Evolutionary conservation across 257 asterid species (phyloP), one percentile per base, ranked within the genome.

Genomic region (Solanum ossicruentum): DNA sequence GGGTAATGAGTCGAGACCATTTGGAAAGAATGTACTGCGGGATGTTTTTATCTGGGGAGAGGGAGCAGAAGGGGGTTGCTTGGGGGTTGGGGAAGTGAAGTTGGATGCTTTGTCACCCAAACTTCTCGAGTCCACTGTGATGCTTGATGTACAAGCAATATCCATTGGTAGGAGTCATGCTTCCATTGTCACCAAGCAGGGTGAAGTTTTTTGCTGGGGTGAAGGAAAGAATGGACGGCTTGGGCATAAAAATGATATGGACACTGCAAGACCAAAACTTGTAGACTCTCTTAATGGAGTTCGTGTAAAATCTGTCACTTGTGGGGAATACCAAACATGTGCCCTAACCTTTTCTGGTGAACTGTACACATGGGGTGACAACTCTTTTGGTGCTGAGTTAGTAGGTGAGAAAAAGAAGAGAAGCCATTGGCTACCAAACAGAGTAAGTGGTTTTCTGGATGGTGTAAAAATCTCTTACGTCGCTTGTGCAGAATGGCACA

Each of bases 401-500:
- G 67, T 57, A 41, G 86, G 87, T 80, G 77, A 56, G 12, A 84
- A 70, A 55, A 73, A 49, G 61, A 85, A 80, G 56, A 81, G 85
- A 88, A 84, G 90, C 84, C 85, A 83, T 83, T 89, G 92, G 93
- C 88, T 89, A 67, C 93, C 93, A 1, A 87, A 81, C 52, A 88
- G 83, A 82, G 72, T 89, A 60, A 87, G 87, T 66, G 88, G 91
- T 56, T 77, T 77, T 23, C 71, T 87, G 45, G 91, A 84, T 39
- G 87, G 93, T 72, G 87, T 91, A 61, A 71, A 78, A 18, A 78
- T 91, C 51, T 86, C 83, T 55, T 66, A 69, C 56, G 90, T 91
- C 43, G 90, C 92, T 57, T 91, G 93, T 85, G 93, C 92, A 15
- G 92, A 85, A 84, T 91, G 93, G 93, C 93, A 91, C 80, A 91